phyloP scores from a whole-genome alignment of 768 basidiomycete species.

The Arthromyces matolae region DNA sequence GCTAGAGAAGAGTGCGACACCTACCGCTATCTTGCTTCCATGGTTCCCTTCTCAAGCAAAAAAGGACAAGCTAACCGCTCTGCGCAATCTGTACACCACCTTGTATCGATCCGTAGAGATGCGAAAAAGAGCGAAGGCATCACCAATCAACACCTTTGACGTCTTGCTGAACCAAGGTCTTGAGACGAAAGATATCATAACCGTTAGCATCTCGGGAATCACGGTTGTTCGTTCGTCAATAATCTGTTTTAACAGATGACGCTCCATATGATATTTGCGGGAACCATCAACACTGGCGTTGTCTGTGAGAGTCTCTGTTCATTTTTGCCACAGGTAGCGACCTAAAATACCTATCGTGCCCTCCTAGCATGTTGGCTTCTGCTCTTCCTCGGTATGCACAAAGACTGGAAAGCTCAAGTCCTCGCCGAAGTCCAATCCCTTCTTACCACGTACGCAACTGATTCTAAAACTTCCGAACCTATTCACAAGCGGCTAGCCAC shows the following conservation, averaged over 20 bases:
- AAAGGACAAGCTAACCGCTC: conserved; percentile 27
- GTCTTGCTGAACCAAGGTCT: conserved; percentile 28
- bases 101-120: conserved; percentile 25
- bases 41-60: too few relatives aligned
- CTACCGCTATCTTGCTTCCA: conserved; percentile 34
- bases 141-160: conserved; percentile 32
- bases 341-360: neutral
- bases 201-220: conserved; percentile 11
- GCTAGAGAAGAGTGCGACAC: conserved; percentile 31
- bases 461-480: conserved; percentile 24
- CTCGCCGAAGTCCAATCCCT: conserved; percentile 25
- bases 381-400: conserved; percentile 28
- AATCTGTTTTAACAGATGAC: conserved; percentile 23
- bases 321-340: neutral
- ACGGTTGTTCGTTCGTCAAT: neutral
- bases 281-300: conserved; percentile 32
- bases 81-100: conserved; percentile 25
- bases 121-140: conserved; percentile 21
- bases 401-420: conserved; percentile 30
- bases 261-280: conserved; percentile 34
- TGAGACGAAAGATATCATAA: conserved; percentile 24
- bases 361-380: conserved; percentile 34
- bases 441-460: conserved; percentile 22
- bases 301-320: conserved; percentile 22
- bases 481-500: conserved; percentile 29